Evolutionary conservation across 140 eudicot species (phyloP).

Genomic region (Anethum foeniculum): DNA sequence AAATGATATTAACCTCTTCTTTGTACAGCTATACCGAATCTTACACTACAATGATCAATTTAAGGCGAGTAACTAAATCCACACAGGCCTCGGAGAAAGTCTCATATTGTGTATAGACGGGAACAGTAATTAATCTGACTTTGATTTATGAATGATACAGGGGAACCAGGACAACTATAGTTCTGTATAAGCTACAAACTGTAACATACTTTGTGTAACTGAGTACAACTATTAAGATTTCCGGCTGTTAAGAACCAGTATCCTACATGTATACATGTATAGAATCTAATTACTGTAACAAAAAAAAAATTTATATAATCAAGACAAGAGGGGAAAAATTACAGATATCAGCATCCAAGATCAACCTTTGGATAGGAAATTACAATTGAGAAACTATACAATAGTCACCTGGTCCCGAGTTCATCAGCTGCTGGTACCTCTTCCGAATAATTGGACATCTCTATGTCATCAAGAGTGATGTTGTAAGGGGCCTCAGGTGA

Average conservation of each 20-base stretch:
- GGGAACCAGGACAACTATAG: not conserved
- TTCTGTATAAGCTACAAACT: not conserved
- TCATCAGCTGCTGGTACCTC: slow-evolving; percentile 61
- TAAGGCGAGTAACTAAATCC: not conserved
- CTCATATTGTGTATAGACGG: not conserved
- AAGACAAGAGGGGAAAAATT: no score
- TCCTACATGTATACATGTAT: slow-evolving; percentile 10
- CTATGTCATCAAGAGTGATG: slow-evolving; percentile 57
- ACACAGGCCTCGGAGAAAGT: not conserved
- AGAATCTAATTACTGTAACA: not conserved
- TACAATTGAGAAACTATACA: not conserved
- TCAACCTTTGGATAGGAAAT: not conserved
- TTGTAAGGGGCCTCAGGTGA: slow-evolving; percentile 38
- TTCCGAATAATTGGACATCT: slow-evolving; percentile 47
- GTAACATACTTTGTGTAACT: not conserved
- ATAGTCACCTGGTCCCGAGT: slow-evolving; percentile 40
- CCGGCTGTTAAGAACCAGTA: not conserved
- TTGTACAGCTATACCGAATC: not conserved
- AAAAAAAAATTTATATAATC: not conserved
- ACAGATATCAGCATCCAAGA: not conserved
- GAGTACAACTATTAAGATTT: not conserved
- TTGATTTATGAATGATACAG: not conserved
- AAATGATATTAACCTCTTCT: not conserved
- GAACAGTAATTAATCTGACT: not conserved
- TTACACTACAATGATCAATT: not conserved